Evolutionary conservation across 352 stramenopile species (phyloP), one percentile per base, ranked within the genome.

Genomic region (Pythium phragmitis): DNA sequence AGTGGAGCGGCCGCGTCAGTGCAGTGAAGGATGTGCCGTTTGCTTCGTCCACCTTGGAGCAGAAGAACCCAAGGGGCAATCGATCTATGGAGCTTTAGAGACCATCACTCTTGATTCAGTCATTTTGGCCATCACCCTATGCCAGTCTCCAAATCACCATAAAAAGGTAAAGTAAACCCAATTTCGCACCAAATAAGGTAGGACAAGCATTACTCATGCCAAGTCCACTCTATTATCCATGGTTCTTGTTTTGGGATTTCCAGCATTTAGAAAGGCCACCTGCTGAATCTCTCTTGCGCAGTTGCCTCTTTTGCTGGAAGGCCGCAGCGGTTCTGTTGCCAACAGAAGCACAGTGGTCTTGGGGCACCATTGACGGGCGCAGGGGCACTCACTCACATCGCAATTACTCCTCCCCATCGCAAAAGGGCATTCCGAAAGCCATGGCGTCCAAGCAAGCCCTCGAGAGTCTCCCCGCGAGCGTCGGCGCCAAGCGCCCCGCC

Each of bases 301-400:
- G 51, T 47, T 51, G 53, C 53, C 53, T 60, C 53, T 51, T 60
- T 60, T 60, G 53, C 53, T 60, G 53, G 53, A 60, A 60, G 39
- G 53, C 53, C 53, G 41, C 53, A n/a, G 52, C 49, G 6, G 12
- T 16, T 36, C 26, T 12, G 48, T 36, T 17, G 23, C 19, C 26
- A 54, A 19, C 28, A 30, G 26, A 3, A 5, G 3, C 26, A 30
- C 26, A 30, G 26, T 30, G 26, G 26, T 30, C 26, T 30, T 30
- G 26, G 26, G 26, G 26, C 26, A 46, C 14, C 30, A 7, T 11
- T 46, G 17, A 47, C 37, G 34, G 51, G 42, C n/a, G 12, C 51
- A 8, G 19, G 9, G 9, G 21, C 21, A 9, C 9, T 17, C 21
- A 9, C 21, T 16, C 46, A 36, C 23, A 30, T 52, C 46, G 7